A percentile compares a stretch with the other conserved stretches of the same genome.
phyloP scores from a whole-genome alignment of 1,284 basidiomycete genomes.

The Ceratorhiza oryzae-sativae region DNA sequence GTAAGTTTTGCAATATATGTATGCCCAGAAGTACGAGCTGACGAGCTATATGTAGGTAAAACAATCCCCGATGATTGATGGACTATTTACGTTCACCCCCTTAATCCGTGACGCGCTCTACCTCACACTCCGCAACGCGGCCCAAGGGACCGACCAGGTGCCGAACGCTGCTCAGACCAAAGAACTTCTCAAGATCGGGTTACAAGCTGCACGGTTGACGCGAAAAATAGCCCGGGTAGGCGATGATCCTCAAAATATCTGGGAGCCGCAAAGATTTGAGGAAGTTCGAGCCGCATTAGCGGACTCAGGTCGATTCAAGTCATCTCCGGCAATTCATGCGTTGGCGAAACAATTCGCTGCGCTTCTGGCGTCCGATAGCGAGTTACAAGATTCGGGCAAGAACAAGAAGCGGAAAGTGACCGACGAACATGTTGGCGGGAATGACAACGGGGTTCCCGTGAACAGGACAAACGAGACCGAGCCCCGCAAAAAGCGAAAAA shows the following conservation, averaged over 20 bases:
- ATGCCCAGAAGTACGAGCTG: neutral
- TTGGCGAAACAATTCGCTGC: constrained; percentile 55
- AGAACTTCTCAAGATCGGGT: constrained; percentile 77
- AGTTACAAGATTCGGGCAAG: constrained; percentile 22
- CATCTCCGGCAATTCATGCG: constrained; percentile 55
- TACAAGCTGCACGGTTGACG: constrained; percentile 71
- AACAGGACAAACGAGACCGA: neutral
- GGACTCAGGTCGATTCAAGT: constrained; percentile 56
- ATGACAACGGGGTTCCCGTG: constrained; percentile 16
- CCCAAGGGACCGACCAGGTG: constrained; percentile 54
- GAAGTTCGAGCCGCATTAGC: constrained; percentile 53
- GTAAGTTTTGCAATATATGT: constrained; percentile 52
- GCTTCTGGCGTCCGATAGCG: constrained; percentile 57
- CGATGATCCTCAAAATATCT: constrained; percentile 50
- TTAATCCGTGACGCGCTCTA: constrained; percentile 62
- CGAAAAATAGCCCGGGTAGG: constrained; percentile 53
- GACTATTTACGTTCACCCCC: constrained; percentile 61
- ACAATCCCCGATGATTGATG: constrained; percentile 46
- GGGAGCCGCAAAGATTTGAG: constrained; percentile 58
- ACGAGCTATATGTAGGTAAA: constrained; percentile 4
- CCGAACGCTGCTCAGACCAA: constrained; percentile 77
- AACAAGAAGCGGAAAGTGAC: constrained; percentile 48
- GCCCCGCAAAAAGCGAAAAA: constrained; percentile 36
- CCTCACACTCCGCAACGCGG: constrained; percentile 60
- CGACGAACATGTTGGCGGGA: constrained; percentile 48